Evolutionary conservation across 1,284 basidiomycete species (phyloP).

Genomic region (Irpex lacteus): DNA sequence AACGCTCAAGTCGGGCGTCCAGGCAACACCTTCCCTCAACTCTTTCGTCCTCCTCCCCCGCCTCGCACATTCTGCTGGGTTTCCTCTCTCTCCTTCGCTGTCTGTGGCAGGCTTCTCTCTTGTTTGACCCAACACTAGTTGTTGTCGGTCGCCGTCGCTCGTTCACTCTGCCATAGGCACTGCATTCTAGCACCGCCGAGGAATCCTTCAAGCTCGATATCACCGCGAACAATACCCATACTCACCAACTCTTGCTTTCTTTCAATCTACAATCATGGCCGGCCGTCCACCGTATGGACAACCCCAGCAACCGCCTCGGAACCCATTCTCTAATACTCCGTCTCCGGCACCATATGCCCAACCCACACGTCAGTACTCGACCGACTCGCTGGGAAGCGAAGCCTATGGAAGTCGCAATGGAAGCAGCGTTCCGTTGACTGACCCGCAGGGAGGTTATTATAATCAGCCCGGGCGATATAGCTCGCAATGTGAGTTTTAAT

Average conservation of each 20-base stretch:
- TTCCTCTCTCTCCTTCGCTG: slow-evolving; percentile 13
- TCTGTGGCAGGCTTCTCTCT: slow-evolving; percentile 6
- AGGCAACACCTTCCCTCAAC: not conserved
- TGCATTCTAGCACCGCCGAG: slow-evolving; percentile 11
- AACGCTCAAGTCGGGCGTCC: not conserved
- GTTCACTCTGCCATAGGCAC: slow-evolving; percentile 12
- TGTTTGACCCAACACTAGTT: slow-evolving; percentile 24
- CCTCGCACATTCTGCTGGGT: slow-evolving; percentile 9
- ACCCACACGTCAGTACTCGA: slow-evolving; percentile 31
- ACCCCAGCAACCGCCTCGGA: slow-evolving; percentile 30
- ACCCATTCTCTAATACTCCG: slow-evolving; percentile 31
- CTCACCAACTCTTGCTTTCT: not conserved
- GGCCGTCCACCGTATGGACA: slow-evolving; percentile 35
- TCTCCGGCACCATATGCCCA: slow-evolving; percentile 28
- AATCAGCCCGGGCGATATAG: slow-evolving; percentile 38
- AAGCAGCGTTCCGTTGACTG: slow-evolving; percentile 54
- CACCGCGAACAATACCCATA: not conserved
- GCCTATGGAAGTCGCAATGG: slow-evolving; percentile 52
- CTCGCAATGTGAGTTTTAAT: slow-evolving; percentile 26
- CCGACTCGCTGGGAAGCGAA: slow-evolving; percentile 51
- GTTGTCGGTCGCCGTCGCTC: slow-evolving; percentile 25
- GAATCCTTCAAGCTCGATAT: slow-evolving; percentile 11
- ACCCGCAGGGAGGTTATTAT: slow-evolving; percentile 42
- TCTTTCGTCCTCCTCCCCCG: slow-evolving; percentile 11
- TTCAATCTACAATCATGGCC: slow-evolving; percentile 30